Conservation (phyloP, 225 moss, liverwort and hornwort species). For the Polytrichum formosum region DNA sequence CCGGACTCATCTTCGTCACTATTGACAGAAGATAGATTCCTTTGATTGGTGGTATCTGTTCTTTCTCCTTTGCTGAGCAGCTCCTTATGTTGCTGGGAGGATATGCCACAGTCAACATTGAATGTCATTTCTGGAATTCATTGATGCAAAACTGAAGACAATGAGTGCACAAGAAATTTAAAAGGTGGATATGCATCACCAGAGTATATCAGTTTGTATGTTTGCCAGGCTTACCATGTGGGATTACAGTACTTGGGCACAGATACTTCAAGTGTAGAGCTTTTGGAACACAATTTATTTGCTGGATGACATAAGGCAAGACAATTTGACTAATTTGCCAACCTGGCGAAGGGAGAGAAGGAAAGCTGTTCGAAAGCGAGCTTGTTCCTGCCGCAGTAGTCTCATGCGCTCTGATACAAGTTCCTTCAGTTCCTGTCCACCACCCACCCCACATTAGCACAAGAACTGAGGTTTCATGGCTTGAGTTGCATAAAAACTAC, state of each 20-base stretch:
- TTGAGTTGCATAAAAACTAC: no score
- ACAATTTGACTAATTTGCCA: neutral
- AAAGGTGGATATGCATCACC: no score
- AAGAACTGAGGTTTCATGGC: no score
- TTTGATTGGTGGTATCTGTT: constrained; percentile 12
- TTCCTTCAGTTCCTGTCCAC: constrained; percentile 43
- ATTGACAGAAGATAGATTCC: constrained; percentile 6
- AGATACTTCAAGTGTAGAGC: neutral
- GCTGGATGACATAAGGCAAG: neutral
- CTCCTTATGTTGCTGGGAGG: constrained; percentile 18
- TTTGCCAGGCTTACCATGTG: no score
- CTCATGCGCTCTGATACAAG: constrained; percentile 32
- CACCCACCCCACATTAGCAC: constrained; percentile 4
- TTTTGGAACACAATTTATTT: neutral
- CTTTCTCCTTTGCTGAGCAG: constrained; percentile 14
- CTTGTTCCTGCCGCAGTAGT: constrained; percentile 23
- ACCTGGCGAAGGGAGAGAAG: constrained; percentile 21
- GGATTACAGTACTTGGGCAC: neutral
- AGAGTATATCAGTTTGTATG: no score
- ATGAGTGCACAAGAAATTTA: no score
- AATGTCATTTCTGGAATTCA: no score
- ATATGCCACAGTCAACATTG: no score
- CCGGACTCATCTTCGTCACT: constrained; percentile 10
- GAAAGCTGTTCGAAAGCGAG: constrained; percentile 21
- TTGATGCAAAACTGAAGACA: no score